Evolutionary conservation across 1,139 yeast genomes (phyloP).

Genomic region (Kurtzmaniella quercitrusa): DNA sequence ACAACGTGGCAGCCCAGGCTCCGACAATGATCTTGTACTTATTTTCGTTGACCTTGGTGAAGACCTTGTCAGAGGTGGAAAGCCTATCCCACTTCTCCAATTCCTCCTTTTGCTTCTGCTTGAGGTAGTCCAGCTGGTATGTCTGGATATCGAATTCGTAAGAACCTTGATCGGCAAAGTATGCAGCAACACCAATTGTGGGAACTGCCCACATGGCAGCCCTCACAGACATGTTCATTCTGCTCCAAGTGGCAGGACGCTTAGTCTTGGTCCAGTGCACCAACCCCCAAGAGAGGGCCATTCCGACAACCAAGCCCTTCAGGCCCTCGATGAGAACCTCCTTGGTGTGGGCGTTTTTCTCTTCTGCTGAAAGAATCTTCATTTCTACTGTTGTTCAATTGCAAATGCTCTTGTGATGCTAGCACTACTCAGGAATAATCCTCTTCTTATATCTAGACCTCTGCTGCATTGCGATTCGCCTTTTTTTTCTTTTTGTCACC

Average conservation of each 20-base stretch:
- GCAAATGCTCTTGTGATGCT: background rate
- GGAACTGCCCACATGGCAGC: constrained; percentile 59
- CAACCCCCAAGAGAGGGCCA: constrained; percentile 47
- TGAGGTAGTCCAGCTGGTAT: constrained; percentile 27
- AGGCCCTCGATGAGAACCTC: constrained; percentile 57
- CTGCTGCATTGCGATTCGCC: background rate
- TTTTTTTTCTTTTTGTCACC: background rate
- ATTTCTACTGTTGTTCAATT: constrained; percentile 22
- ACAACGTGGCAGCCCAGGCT: constrained; percentile 85
- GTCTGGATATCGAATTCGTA: constrained; percentile 47
- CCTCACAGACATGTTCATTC: constrained; percentile 41
- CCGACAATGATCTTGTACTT: constrained; percentile 71
- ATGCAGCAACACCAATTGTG: constrained; percentile 52
- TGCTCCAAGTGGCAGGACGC: constrained; percentile 17
- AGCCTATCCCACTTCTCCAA: constrained; percentile 42
- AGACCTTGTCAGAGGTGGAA: constrained; percentile 36
- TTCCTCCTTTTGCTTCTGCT: constrained; percentile 23
- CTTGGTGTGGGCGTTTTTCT: constrained; percentile 57
- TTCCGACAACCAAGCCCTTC: constrained; percentile 59
- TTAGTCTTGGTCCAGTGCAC: constrained; percentile 23
- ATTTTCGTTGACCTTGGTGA: constrained; percentile 45
- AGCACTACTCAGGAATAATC: background rate
- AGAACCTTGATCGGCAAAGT: constrained; percentile 58
- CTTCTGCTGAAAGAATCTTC: constrained; percentile 68
- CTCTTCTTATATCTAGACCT: background rate